Evolutionary conservation across 495 filamentous ascomycete species (phyloP), one percentile per base, ranked within the genome.

Genomic region (Xylaria cubensis): DNA sequence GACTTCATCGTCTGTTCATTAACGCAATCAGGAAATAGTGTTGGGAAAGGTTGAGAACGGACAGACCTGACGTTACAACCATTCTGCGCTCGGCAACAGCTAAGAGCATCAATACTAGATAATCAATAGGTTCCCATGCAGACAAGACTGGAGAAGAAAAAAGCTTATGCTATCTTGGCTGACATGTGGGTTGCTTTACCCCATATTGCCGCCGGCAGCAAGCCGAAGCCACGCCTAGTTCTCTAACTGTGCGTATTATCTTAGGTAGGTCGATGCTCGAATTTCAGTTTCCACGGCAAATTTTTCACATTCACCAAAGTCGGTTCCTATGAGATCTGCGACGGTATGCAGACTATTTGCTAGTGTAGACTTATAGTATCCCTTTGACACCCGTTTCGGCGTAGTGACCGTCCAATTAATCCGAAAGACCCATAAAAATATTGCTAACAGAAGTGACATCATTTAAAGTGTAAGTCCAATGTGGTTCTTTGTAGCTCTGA

Each of bases 91-190:
- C 17, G 56, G 56, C 17, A 21, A 39, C 56, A 61, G 17, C 6
- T 21, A 10, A 61, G 39, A 39, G 12, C 2, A 61, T 6, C 13
- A 21, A 61, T 55, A 5, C 10, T 39, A 17, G 56, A 39, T 21
- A 12, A 39, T 59, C 7, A 2, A 59, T 58, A 7, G 55, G 17
- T 1, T 19, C 4, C 4, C 2, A 58, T 58, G 26, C 12, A 29
- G 29, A 17, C 15, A 19, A 19, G 29, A 29, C 55, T 58, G 15
- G 32, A 39, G 32, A 17, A 39, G 34, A 8, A 17, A 50, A 64
- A 65, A 65, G 63, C 63, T 65, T 65, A 21, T 65, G 15, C 44
- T n/a, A 7, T 48, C 44, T 65, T 65, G 63, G 63, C 63, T 9
- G 44, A 6, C 63, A 34, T 65, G 42, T 4, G 19, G 42, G 26